phyloP scores from a whole-genome alignment of 176 grass and related monocot genomes.

The Carex myosuroides region DNA sequence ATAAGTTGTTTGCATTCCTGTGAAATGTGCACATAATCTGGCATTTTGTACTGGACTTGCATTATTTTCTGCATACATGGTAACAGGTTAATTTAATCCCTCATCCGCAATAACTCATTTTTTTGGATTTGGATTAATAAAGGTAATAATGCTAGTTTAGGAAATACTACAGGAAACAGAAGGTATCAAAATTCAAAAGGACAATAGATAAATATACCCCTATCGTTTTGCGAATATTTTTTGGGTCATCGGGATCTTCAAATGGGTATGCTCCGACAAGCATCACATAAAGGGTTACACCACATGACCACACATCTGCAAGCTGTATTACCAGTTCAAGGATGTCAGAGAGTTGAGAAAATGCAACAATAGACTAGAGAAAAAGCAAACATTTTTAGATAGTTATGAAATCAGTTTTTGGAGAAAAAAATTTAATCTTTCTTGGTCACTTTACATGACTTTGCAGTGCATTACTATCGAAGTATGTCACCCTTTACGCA shows the following conservation, averaged over 20 bases:
- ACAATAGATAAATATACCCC: slow-evolving; percentile 33
- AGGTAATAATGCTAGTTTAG: neutral
- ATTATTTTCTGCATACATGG: slow-evolving; percentile 63
- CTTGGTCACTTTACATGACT: neutral
- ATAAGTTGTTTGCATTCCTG: slow-evolving; percentile 73
- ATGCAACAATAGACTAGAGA: neutral
- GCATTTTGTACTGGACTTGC: slow-evolving; percentile 73
- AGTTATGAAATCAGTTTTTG: neutral
- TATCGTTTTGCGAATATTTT: slow-evolving; percentile 95
- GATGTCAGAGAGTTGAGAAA: neutral
- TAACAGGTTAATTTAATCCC: neutral
- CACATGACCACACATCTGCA: slow-evolving; percentile 98
- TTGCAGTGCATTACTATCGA: neutral
- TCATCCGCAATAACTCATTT: too few relatives aligned
- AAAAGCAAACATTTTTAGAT: neutral
- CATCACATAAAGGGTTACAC: slow-evolving; percentile 97
- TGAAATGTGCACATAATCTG: slow-evolving; percentile 79
- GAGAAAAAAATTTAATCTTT: neutral
- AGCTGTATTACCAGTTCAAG: slow-evolving; percentile 50
- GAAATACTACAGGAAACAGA: neutral
- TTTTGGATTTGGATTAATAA: neutral
- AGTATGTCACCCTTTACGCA: neutral
- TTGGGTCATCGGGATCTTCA: slow-evolving; percentile 84
- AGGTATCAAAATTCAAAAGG: neutral
- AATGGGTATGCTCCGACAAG: slow-evolving; percentile 94